Evolutionary conservation across 495 filamentous ascomycete genomes (phyloP), one percentile per base, ranked within the genome.

Genomic region (Tuber umbilicatum): DNA sequence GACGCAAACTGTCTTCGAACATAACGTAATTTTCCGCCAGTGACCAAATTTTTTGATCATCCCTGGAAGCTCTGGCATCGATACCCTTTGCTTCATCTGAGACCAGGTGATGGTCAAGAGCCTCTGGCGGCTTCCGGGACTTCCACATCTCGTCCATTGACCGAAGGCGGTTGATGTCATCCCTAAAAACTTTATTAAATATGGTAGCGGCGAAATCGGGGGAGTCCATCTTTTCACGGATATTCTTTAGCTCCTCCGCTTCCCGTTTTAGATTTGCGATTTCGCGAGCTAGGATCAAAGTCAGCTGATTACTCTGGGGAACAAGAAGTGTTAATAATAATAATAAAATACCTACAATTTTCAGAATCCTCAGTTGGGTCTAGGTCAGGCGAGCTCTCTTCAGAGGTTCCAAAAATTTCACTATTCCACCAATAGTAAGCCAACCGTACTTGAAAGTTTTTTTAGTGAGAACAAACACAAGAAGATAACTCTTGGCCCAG

Each of bases 101-200:
- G 60, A 84, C 83, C 39, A 76, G 81, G 5, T 88, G 84, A 83
- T 90, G 94, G 70, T 92, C 86, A 1, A 98, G 87, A 16, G 90
- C 85, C 75, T 91, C 86, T 27, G 96, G 95, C 1, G 90, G 87
- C 75, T 88, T 88, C 68, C 93, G 87, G 21, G 87, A 88, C 84
- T 94, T 97, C 96, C 96, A 99, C 94, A 97, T 96, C 73, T 95
- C 94, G 77, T 94, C 91, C 92, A 97, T 94, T 5, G 88, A 90
- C n/a, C 90, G 87, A 72, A 98, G 82, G 12, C 94, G 90, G 60
- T 91, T 86, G 69, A 98, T 93, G 79, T 99, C 95, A 40, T 90
- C 87, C 69, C 89, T 89, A 84, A 94, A 99, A 5, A 99, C 94
- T 82, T 97, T 99, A 70, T 94, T 87, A 82, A 98, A 99, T 0